phyloP scores from a whole-genome alignment of 139 green algal genomes.

The Yamagishiella unicocca region DNA sequence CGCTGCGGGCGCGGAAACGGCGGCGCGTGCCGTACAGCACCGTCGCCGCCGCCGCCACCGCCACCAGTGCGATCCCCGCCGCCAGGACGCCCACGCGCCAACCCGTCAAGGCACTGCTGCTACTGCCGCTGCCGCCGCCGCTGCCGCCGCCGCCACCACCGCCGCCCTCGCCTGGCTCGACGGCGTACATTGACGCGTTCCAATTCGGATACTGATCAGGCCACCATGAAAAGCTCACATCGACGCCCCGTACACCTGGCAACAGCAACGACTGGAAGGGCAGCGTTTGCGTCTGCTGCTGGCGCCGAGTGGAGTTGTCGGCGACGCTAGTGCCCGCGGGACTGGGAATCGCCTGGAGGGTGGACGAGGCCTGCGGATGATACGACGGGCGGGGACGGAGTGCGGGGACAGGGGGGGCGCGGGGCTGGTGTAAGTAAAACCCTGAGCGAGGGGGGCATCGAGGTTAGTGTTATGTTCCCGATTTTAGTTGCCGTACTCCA shows the following conservation, averaged over 20 bases:
- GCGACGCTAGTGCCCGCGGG: too few relatives aligned
- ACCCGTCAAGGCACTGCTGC: not conserved
- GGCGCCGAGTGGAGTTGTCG: too few relatives aligned
- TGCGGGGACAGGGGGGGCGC: too few relatives aligned
- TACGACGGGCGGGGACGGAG: too few relatives aligned
- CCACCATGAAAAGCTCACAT: not conserved
- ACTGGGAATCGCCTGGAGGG: too few relatives aligned
- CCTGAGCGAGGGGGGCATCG: too few relatives aligned
- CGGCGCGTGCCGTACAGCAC: not conserved
- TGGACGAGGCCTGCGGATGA: too few relatives aligned
- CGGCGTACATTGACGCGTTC: not conserved
- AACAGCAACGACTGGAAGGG: not conserved
- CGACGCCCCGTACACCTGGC: not conserved
- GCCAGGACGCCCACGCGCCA: not conserved
- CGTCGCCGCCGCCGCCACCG: not conserved
- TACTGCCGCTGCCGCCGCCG: not conserved
- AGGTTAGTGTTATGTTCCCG: too few relatives aligned
- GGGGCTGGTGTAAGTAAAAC: too few relatives aligned
- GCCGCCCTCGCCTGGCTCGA: too few relatives aligned
- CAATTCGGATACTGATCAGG: not conserved
- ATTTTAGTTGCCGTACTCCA: too few relatives aligned
- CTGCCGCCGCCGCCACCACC: not conserved
- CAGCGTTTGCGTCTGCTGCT: too few relatives aligned
- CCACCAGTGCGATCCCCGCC: not conserved
- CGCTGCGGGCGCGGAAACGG: not conserved